phyloP scores from a whole-genome alignment of 2,329 filamentous ascomycete species.

The Beauveria rudraprayagi region DNA sequence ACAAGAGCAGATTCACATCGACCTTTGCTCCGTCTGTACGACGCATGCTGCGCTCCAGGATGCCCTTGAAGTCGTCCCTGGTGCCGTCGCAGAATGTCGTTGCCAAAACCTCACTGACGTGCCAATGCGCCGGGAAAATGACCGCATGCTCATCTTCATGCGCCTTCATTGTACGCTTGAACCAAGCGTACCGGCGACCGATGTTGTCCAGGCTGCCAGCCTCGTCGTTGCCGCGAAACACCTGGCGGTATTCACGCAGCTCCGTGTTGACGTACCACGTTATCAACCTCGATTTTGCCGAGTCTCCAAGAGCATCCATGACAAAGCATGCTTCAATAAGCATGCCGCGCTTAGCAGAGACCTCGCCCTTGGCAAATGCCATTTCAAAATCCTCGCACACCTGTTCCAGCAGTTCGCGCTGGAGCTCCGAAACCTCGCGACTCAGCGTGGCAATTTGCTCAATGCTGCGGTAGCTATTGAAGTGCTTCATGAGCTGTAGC shows the following conservation, averaged over 20 bases:
- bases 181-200: constrained; percentile 89
- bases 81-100: constrained; percentile 94
- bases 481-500: constrained; percentile 95
- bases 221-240: constrained; percentile 94
- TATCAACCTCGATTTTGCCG: constrained; percentile 70
- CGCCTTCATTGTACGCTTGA: constrained; percentile 87
- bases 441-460: constrained; percentile 94
- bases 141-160: constrained; percentile 88
- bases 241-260: constrained; percentile 86
- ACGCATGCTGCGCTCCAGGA: constrained; percentile 80
- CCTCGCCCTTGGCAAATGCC: constrained; percentile 82
- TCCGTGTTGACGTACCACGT: constrained; percentile 99
- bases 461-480: constrained; percentile 95
- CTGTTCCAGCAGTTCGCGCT: constrained; percentile 87
- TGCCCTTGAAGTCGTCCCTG: constrained; percentile 88
- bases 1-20: constrained; percentile 82
- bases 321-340: constrained; percentile 85
- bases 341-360: constrained; percentile 58
- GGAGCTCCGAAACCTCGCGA: constrained; percentile 85
- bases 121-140: constrained; percentile 84
- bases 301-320: constrained; percentile 88
- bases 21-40: constrained; percentile 68
- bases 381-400: constrained; percentile 99
- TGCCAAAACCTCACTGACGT: constrained; percentile 80
- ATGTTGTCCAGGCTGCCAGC: constrained; percentile 96